These are phyloP conservation scores for Sporothrix inflata DNA, from an alignment of 2,329 filamentous ascomycete species.

Conservation along the genomic window DNA sequence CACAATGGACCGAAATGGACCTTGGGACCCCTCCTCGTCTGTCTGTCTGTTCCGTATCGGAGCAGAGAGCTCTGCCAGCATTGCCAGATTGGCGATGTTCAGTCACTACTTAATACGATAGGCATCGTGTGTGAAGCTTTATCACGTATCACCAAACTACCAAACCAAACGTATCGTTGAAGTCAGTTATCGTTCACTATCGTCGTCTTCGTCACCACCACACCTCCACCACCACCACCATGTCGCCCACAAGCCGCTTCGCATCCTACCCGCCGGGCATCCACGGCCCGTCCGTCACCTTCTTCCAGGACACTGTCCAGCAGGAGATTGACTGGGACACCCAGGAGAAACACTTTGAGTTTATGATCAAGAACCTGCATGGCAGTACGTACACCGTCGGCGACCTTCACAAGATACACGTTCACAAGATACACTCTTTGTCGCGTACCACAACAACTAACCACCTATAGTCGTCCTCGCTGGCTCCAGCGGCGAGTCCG, in stretches of 20 bases:
- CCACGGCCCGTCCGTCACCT: conserved; percentile 19
- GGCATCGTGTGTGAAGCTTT: conserved; percentile 5
- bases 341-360: conserved; percentile 14
- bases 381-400: no score
- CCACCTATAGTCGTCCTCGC: background rate
- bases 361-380: conserved; percentile 10
- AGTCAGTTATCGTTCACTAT: background rate
- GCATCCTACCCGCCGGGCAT: conserved; percentile 12
- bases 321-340: conserved; percentile 19
- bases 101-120: conserved; percentile 6
- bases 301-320: background rate
- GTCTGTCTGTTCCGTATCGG: background rate
- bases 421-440: no score
- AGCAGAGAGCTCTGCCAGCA: background rate
- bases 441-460: no score
- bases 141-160: background rate
- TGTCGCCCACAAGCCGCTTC: conserved; percentile 4
- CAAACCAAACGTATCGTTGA: background rate
- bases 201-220: no score
- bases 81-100: background rate
- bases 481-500: background rate
- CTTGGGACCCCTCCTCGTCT: background rate
- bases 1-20: background rate
- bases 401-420: no score
- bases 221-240: background rate